These are phyloP conservation scores for Spongispora temasekensis DNA, from an alignment of 1,284 basidiomycete genomes.

Conservation along the genomic window DNA sequence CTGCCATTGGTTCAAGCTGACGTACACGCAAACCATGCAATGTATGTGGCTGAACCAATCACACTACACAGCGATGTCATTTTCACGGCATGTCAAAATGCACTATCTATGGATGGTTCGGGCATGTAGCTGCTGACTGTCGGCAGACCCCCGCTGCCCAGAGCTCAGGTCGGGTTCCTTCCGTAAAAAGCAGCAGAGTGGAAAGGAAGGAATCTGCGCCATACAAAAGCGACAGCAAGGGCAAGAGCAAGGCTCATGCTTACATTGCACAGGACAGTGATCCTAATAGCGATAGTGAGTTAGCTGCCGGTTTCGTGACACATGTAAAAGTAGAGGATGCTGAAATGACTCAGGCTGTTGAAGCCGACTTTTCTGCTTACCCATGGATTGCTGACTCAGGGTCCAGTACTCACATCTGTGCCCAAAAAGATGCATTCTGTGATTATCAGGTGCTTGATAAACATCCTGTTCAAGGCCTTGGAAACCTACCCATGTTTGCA, in stretches of 20 bases:
- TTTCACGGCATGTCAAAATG: not conserved
- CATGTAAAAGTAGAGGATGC: not conserved
- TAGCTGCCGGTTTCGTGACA: not conserved
- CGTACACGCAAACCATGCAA: not conserved
- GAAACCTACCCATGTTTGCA: not conserved
- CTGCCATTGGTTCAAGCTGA: no score
- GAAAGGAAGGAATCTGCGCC: no score
- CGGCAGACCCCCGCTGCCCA: no score
- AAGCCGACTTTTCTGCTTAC: not conserved
- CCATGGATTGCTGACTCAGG: not conserved
- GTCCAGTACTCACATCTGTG: not conserved
- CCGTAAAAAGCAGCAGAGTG: no score
- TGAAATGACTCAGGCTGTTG: not conserved
- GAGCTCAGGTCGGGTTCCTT: no score
- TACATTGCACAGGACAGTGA: no score
- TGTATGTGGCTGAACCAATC: not conserved
- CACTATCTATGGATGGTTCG: not conserved
- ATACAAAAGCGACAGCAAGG: no score
- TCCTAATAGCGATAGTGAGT: no score
- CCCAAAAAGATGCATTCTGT: not conserved
- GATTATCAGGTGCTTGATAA: not conserved
- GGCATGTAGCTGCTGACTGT: not conserved
- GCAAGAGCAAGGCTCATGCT: no score
- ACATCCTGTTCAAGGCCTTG: not conserved
- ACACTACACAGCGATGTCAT: not conserved